These are phyloP conservation scores for Saururus chinensis DNA, from an alignment of 164 flowering plant genomes.

Conservation along the genomic window DNA sequence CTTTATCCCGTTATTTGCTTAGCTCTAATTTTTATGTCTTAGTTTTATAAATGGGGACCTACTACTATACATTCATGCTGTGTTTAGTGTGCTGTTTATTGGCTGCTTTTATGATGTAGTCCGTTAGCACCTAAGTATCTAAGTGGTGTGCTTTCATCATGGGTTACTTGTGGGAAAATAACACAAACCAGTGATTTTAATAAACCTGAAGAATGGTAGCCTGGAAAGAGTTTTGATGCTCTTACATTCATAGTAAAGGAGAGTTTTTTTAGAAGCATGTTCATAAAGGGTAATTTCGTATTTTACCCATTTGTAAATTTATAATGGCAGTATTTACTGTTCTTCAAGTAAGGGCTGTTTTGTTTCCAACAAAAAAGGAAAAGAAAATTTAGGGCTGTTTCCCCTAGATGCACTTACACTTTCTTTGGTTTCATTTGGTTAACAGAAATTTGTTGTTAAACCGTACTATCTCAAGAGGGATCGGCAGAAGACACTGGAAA, in stretches of 20 bases:
- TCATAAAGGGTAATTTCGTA: not conserved
- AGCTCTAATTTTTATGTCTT: not conserved
- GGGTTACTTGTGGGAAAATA: too few species aligned
- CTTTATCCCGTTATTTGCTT: too few species aligned
- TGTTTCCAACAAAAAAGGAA: too few species aligned
- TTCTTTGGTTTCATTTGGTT: not conserved
- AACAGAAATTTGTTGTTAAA: slow-evolving; percentile 63
- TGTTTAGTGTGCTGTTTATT: not conserved
- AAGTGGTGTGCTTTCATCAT: too few species aligned
- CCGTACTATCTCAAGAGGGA: slow-evolving; percentile 66
- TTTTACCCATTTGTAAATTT: not conserved
- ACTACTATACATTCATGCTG: not conserved
- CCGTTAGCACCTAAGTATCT: too few species aligned
- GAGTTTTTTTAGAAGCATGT: not conserved
- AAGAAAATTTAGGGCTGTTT: not conserved
- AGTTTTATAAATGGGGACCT: not conserved
- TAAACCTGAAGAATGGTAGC: not conserved
- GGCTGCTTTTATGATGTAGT: not conserved
- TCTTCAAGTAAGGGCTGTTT: not conserved
- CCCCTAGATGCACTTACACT: not conserved
- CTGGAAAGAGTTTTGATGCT: not conserved
- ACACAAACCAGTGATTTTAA: too few species aligned
- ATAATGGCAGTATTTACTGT: not conserved
- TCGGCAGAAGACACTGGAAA: slow-evolving; percentile 56
- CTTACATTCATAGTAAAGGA: not conserved